Conservation (phyloP, 805 yeast genomes). For the Lipomyces mesembrius region DNA sequence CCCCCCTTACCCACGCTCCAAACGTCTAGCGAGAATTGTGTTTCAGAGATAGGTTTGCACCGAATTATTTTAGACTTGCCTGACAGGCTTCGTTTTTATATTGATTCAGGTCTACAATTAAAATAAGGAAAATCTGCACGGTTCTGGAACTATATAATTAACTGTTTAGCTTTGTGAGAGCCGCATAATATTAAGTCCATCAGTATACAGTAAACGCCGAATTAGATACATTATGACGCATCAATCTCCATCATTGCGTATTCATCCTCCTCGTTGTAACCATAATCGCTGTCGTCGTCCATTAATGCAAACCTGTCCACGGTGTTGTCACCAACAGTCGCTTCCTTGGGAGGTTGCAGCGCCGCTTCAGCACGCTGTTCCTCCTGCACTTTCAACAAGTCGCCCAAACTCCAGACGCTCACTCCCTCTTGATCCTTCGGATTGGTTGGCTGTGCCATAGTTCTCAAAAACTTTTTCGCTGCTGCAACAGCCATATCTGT, state of each 20-base stretch:
- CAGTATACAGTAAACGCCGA: neutral
- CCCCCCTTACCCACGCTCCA: too few relatives aligned
- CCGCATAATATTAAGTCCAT: neutral
- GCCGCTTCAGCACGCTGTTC: conserved; percentile 45
- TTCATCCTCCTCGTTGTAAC: conserved; percentile 18
- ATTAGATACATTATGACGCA: neutral
- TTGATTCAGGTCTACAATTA: too few relatives aligned
- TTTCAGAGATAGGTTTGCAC: too few relatives aligned
- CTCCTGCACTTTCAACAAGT: conserved; percentile 63
- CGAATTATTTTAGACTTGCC: too few relatives aligned
- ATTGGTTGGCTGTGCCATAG: conserved; percentile 91
- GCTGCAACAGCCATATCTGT: conserved; percentile 97
- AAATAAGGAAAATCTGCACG: too few relatives aligned
- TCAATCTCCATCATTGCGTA: conserved; percentile 20
- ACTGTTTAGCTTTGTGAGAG: too few relatives aligned
- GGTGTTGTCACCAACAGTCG: neutral
- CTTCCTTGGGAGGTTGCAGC: conserved; percentile 14
- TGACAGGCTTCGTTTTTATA: too few relatives aligned
- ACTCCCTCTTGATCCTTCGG: conserved; percentile 92
- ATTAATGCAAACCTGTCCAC: neutral
- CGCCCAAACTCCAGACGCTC: conserved; percentile 86
- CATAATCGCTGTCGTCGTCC: conserved; percentile 22
- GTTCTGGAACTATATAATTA: too few relatives aligned
- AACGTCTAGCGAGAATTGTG: too few relatives aligned
- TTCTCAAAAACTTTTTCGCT: conserved; percentile 88